phyloP scores from a whole-genome alignment of 2,329 filamentous ascomycete species.

The Aspergillus eucalypticola region DNA sequence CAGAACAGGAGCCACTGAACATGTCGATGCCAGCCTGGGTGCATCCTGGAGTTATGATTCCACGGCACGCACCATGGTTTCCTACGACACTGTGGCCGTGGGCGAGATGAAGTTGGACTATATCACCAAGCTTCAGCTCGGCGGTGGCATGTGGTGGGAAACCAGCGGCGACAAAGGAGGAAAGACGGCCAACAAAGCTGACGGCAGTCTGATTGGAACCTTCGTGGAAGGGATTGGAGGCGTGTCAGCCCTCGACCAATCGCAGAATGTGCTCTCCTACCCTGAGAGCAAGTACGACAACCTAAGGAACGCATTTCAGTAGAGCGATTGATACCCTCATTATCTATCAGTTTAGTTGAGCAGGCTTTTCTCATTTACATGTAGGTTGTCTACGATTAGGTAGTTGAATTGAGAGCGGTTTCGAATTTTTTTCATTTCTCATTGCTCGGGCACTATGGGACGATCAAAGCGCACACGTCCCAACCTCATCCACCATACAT shows the following conservation, averaged over 20 bases:
- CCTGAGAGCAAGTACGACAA: conserved; percentile 47
- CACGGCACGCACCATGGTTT: conserved; percentile 66
- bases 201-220: conserved; percentile 67
- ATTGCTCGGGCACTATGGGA: conserved; percentile 19
- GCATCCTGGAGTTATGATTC: conserved; percentile 79
- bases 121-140: conserved; percentile 65
- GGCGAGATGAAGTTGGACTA: conserved; percentile 70
- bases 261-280: conserved; percentile 37
- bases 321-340: background rate
- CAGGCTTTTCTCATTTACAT: background rate
- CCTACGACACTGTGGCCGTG: conserved; percentile 65
- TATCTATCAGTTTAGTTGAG: background rate
- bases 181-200: conserved; percentile 34
- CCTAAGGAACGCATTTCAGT: conserved; percentile 33
- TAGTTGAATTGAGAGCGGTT: conserved; percentile 11
- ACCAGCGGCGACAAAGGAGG: conserved; percentile 73
- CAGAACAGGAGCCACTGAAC: conserved; percentile 63
- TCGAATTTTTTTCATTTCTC: conserved; percentile 21
- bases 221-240: conserved; percentile 43
- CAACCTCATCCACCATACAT: conserved; percentile 15
- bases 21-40: conserved; percentile 61
- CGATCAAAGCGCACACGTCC: conserved; percentile 21
- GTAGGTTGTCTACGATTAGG: conserved; percentile 8
- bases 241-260: conserved; percentile 35
- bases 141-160: conserved; percentile 98